phyloP scores from a whole-genome alignment of 2,329 filamentous ascomycete genomes.

The Coleophoma crateriformis region DNA sequence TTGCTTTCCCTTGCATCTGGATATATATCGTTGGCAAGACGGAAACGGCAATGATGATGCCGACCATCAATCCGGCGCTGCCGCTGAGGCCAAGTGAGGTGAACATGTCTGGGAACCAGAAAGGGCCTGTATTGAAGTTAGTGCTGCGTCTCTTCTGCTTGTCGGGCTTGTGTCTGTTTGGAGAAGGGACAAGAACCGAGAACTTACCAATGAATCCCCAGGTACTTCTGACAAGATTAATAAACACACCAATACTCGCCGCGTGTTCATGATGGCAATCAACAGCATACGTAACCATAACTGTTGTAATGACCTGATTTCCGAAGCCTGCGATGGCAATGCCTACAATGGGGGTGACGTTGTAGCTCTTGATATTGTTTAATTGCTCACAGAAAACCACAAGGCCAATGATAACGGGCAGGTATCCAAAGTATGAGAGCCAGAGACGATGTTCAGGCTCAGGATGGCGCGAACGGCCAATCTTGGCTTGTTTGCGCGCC shows the following conservation, averaged over 20 bases:
- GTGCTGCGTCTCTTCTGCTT: not conserved
- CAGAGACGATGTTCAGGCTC: slow-evolving; percentile 49
- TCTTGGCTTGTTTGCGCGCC: slow-evolving; percentile 29
- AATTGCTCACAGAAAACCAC: slow-evolving; percentile 48
- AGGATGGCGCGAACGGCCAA: slow-evolving; percentile 21
- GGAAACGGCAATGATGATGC: slow-evolving; percentile 27
- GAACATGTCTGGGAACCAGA: slow-evolving; percentile 32
- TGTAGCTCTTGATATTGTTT: slow-evolving; percentile 40
- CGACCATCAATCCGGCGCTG: slow-evolving; percentile 29
- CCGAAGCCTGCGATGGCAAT: slow-evolving; percentile 45
- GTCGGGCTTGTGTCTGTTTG: not conserved
- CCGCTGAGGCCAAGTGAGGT: slow-evolving; percentile 22
- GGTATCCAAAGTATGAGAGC: slow-evolving; percentile 47
- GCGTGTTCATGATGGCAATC: slow-evolving; percentile 50
- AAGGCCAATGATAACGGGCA: slow-evolving; percentile 43
- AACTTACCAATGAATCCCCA: slow-evolving; percentile 37
- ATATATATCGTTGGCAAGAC: slow-evolving; percentile 26
- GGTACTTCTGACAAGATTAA: slow-evolving; percentile 49
- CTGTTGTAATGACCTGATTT: slow-evolving; percentile 55
- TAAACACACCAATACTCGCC: slow-evolving; percentile 52
- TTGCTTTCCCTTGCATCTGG: slow-evolving; percentile 17
- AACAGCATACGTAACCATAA: slow-evolving; percentile 39
- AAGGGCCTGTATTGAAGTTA: not conserved
- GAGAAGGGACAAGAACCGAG: slow-evolving; percentile 23
- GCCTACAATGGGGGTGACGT: slow-evolving; percentile 50